A percentile compares a stretch with the other conserved stretches of the same genome.
Conservation (phyloP, 305 asterid species). For the Fraxinus baroniana region DNA sequence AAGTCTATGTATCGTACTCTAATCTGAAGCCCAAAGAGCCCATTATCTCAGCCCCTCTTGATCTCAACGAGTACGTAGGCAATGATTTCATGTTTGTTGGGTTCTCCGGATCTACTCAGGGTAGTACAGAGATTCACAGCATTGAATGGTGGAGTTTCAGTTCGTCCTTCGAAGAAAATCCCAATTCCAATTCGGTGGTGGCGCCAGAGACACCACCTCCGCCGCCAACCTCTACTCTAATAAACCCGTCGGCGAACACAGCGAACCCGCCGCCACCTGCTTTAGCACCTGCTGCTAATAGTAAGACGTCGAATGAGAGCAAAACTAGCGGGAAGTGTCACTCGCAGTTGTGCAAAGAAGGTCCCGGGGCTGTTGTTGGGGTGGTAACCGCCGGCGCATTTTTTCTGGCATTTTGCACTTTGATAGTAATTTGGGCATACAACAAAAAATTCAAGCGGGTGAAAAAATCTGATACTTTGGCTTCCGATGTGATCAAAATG, state of each 20-base stretch:
- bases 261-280: constrained; percentile 53
- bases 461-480: constrained; percentile 39
- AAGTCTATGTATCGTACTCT: constrained; percentile 61
- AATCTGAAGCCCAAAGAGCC: constrained; percentile 66
- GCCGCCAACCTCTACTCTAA: constrained; percentile 40
- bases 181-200: constrained; percentile 33
- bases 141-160: constrained; percentile 90
- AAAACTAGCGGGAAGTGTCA: constrained; percentile 49
- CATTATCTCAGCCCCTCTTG: constrained; percentile 49
- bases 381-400: constrained; percentile 83
- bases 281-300: constrained; percentile 30
- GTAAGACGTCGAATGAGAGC: constrained; percentile 25
- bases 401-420: constrained; percentile 56
- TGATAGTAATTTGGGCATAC: constrained; percentile 57
- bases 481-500: constrained; percentile 71
- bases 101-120: constrained; percentile 89
- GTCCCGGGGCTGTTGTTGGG: constrained; percentile 55
- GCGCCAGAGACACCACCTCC: constrained; percentile 46
- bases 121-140: constrained; percentile 83
- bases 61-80: constrained; percentile 41
- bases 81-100: constrained; percentile 74
- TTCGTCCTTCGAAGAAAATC: constrained; percentile 58
- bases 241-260: constrained; percentile 48
- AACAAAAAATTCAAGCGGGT: constrained; percentile 51
- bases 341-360: constrained; percentile 53